Base-by-base conservation (phyloP, 306 rosid genomes). In the Lagenaria siceraria region DNA sequence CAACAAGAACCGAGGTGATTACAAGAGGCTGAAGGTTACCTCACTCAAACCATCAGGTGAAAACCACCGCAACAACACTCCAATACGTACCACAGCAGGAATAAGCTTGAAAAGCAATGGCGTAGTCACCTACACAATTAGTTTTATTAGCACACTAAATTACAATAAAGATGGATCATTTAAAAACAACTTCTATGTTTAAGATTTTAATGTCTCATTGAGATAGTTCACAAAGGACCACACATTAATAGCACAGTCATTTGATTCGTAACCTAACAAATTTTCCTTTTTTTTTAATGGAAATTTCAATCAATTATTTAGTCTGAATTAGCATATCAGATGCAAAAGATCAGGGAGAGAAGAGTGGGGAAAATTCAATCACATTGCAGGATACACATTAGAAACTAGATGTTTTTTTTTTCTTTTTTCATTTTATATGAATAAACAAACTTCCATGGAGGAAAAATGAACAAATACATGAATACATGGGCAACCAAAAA, bases 91-190 rank as follows among this genome's bases (percentile, higher is more conserved):
- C 53, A 90, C 96, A 42, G 93, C 93, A 64, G 97, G 99, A 86
- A 95, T 92, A 76, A 95, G 81, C 85, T 92, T 95, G 90, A 95
- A 95, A 78, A 95, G 97, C 83, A 95, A 84, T 48, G 99, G 99
- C n/a, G 99, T 95, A 22, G 99, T 95, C 80, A 92, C 99, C 99
- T 95, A 88, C 92, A 81, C 38, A 18, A 27, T 46, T 64, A 17
- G 76, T 8, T 48, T 71, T 27, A 71, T 71, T 25, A 71, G 42
- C 13, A 24, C 24, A 24, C 38, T 68, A 52, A 70, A 70, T 18
- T 70, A 27, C 56, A 3, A 42, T 46, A 70, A 24, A 70, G 24
- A n/a, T 42, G 24, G 5, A 24, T 46, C 35, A 2, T 46, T 11
- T 70, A 22, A 24, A 22, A 40, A n/a, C 74, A 5, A 68, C 18